Percentiles rank a stretch among this genome's conserved stretches.
These are phyloP conservation scores for Ganoderma boninense DNA, from an alignment of 1,284 basidiomycete species.

Conservation along the genomic window DNA sequence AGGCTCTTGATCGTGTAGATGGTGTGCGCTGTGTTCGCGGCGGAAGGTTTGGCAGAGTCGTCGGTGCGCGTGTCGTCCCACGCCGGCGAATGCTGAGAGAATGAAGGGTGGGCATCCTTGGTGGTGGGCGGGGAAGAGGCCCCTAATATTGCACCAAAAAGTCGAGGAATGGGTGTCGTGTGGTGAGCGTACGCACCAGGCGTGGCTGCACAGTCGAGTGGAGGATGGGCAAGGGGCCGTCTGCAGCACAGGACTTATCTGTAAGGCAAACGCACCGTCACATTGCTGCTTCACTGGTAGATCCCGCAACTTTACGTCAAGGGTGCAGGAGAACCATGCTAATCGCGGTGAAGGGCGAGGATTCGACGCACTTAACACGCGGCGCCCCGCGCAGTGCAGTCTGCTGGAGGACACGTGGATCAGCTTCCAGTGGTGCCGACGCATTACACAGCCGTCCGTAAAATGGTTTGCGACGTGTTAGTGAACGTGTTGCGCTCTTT, in stretches of 20 bases:
- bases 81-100: slow-evolving; percentile 32
- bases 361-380: slow-evolving; percentile 11
- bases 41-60: slow-evolving; percentile 13
- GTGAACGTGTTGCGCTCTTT: not conserved
- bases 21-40: slow-evolving; percentile 5
- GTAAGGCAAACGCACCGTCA: slow-evolving; percentile 9
- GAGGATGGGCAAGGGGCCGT: slow-evolving; percentile 12
- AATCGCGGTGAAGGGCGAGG: slow-evolving; percentile 4
- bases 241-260: slow-evolving; percentile 19
- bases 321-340: not conserved
- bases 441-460: not conserved
- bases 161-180: slow-evolving; percentile 24
- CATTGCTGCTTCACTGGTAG: slow-evolving; percentile 3
- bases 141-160: slow-evolving; percentile 20
- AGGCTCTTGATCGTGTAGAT: slow-evolving; percentile 26
- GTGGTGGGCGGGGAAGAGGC: slow-evolving; percentile 5
- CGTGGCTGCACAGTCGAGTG: slow-evolving; percentile 22
- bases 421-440: slow-evolving; percentile 1
- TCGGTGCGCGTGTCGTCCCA: slow-evolving; percentile 19
- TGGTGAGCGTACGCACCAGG: slow-evolving; percentile 18
- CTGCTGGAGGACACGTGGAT: slow-evolving; percentile 20
- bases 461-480: not conserved
- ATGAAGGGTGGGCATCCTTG: slow-evolving; percentile 29
- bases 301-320: slow-evolving; percentile 11
- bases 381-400: not conserved